These are phyloP conservation scores for Xylaria longipes DNA, from an alignment of 495 filamentous ascomycete genomes.

Conservation along the genomic window DNA sequence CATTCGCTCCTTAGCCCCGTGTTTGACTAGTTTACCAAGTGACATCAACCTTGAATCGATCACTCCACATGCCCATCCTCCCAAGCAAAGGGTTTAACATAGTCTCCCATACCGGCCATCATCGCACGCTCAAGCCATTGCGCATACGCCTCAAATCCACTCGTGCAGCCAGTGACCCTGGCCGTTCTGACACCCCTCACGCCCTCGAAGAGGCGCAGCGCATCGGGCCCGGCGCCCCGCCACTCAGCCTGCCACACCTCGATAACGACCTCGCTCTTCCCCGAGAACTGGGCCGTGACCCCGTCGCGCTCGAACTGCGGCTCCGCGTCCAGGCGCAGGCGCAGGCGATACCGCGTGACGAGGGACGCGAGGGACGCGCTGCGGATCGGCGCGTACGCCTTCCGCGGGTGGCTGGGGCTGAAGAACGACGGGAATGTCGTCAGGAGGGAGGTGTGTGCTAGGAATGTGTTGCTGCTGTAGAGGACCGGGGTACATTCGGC, in stretches of 20 bases:
- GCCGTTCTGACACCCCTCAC: slow-evolving; percentile 56
- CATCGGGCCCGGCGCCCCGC: slow-evolving; percentile 45
- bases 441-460: slow-evolving; percentile 57
- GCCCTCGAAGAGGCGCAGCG: slow-evolving; percentile 55
- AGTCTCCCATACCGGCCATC: slow-evolving; percentile 41
- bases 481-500: slow-evolving; percentile 53
- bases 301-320: slow-evolving; percentile 38
- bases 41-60: slow-evolving; percentile 31
- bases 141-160: slow-evolving; percentile 50
- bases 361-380: slow-evolving; percentile 34
- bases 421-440: slow-evolving; percentile 46
- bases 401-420: slow-evolving; percentile 37
- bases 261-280: slow-evolving; percentile 52
- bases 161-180: slow-evolving; percentile 49
- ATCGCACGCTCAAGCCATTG: slow-evolving; percentile 54
- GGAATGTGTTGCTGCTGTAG: slow-evolving; percentile 58
- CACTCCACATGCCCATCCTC: slow-evolving; percentile 27
- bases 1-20: not conserved
- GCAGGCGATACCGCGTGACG: slow-evolving; percentile 52
- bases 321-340: slow-evolving; percentile 57
- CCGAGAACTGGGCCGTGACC: slow-evolving; percentile 46
- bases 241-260: slow-evolving; percentile 55
- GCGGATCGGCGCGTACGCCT: slow-evolving; percentile 38
- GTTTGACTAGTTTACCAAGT: not conserved
- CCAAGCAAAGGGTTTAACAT: slow-evolving; percentile 33